phyloP scores from a whole-genome alignment of 306 rosid genomes.

The Sphenostylis stenocarpa region DNA sequence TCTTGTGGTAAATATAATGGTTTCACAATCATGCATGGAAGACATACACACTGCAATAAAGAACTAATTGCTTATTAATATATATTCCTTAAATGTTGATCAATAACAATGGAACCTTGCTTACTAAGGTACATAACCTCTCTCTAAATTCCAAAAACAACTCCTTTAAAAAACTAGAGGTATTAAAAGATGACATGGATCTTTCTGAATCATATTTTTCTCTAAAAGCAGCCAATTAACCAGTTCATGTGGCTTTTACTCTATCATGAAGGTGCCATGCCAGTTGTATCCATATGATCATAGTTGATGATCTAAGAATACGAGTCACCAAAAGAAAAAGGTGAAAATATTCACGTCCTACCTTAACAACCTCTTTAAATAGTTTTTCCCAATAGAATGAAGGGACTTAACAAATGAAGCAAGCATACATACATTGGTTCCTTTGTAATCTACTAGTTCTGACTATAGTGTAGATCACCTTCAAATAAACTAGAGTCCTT shows the following conservation, averaged over 20 bases:
- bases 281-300: not conserved
- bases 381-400: not conserved
- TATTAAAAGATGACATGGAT: conserved; percentile 2
- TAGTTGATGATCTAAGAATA: not conserved
- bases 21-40: too few species aligned
- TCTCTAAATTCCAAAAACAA: not conserved
- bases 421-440: not conserved
- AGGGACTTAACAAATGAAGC: not conserved
- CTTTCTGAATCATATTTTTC: not conserved
- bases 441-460: too few species aligned
- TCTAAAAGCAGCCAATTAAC: not conserved
- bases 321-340: not conserved
- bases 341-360: not conserved
- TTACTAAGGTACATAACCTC: not conserved
- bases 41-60: not conserved
- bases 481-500: not conserved
- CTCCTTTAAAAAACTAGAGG: not conserved
- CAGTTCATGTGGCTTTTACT: not conserved
- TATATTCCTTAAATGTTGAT: not conserved
- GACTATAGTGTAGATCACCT: not conserved
- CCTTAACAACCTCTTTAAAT: not conserved
- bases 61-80: too few species aligned
- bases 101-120: not conserved
- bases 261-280: not conserved
- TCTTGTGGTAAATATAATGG: too few species aligned